Base-by-base conservation (phyloP, 2,329 filamentous ascomycete species). In the Pyricularia sp. region DNA sequence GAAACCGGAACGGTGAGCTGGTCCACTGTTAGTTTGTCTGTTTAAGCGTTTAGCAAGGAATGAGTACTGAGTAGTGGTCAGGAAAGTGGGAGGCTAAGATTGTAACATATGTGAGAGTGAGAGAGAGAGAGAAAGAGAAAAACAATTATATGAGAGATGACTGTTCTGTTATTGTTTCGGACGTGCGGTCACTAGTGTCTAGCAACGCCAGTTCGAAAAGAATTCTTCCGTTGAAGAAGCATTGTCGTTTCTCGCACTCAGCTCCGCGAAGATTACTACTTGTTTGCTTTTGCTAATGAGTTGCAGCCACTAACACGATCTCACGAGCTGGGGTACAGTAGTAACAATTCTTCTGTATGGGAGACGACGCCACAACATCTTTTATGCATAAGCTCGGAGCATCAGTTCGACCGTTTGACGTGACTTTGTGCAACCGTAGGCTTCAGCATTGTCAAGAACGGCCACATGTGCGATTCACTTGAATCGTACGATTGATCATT, bases 1-100 rank as follows among this genome's bases (percentile, higher is more conserved):
- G 70, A 42, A 79, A 79, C 69, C 71, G 73, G 33, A 77, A 79
- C 64, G 78, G 78, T 14, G 65, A 66, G 14, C 20, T 66, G 36
- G 6, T 28, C 11, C 42, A 50, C 26, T 42, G 36, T 28, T 66
- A 55, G 20, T 3, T 63, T 2, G 23, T 23, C 58, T 61, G n/a
- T 61, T n/a, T 17, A n/a, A n/a, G n/a, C 17, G 14, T 2, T 50
- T 50, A n/a, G 17, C 17, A 50, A n/a, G 17, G 3, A 17, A 14
- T 50, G 42, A 50, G 5, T n/a, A 36, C 10, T 36, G 33, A 14
- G 1, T 36, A 14, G 33, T 4, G 2, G 33, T 14, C 33, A 14
- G 33, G 33, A 12, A 6, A 36, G 12, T 14, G 11, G 33, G 33
- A 36, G 12, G 33, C 12, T 14, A 36, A 36, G 33, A 14, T 6